Evolutionary conservation across 2,329 filamentous ascomycete genomes (phyloP).

Genomic region (Phialocephala sp.): DNA sequence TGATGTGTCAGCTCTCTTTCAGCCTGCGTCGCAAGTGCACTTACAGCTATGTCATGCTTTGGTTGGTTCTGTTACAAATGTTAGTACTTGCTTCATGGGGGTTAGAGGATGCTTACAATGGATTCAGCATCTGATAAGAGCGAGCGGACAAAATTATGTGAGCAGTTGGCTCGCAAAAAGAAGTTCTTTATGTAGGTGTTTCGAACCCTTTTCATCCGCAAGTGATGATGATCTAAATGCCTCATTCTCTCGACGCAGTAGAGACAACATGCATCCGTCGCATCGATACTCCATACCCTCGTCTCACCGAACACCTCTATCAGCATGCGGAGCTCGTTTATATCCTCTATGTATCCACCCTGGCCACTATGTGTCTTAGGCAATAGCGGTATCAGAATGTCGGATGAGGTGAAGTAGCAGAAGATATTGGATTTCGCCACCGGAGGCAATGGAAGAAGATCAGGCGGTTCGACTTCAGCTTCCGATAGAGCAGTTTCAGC

Average conservation of each 20-base stretch:
- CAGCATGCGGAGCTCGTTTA: not conserved
- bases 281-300: not conserved
- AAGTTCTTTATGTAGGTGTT: not conserved
- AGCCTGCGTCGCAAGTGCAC: not conserved
- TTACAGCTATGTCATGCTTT: constrained; percentile 3
- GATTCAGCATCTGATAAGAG: too few relatives aligned
- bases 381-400: not conserved
- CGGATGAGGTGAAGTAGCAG: not conserved
- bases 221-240: not conserved
- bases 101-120: not conserved
- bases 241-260: constrained; percentile 1
- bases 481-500: not conserved
- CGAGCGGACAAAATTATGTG: not conserved
- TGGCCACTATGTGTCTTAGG: not conserved
- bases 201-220: not conserved
- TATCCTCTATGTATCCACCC: not conserved
- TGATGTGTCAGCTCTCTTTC: not conserved
- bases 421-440: not conserved
- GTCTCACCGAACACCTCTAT: constrained; percentile 2
- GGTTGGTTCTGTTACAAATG: not conserved
- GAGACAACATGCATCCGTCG: not conserved
- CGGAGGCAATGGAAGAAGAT: not conserved
- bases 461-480: not conserved
- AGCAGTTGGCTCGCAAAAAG: not conserved
- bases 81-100: not conserved